These are phyloP conservation scores for Sarcomyxa edulis DNA, from an alignment of 768 basidiomycete genomes.

Conservation along the genomic window DNA sequence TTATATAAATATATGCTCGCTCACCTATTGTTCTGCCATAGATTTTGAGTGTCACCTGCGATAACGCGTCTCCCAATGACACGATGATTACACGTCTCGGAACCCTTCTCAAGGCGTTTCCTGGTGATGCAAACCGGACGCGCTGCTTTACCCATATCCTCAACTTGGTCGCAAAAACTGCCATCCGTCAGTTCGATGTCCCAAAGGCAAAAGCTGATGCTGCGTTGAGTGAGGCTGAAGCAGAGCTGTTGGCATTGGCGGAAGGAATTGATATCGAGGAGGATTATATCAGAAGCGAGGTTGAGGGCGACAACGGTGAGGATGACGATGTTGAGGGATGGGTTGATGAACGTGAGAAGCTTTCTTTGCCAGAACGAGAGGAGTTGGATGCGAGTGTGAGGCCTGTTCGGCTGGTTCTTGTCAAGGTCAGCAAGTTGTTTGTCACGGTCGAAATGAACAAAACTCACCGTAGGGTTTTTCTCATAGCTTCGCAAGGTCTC, in stretches of 20 bases:
- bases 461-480: conserved; percentile 3
- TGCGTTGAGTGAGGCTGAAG: conserved; percentile 2
- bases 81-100: conserved; percentile 24
- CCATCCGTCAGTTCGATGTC: conserved; percentile 28
- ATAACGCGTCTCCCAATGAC: conserved; percentile 20
- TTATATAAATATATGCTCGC: not conserved
- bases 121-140: conserved; percentile 17
- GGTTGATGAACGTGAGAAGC: conserved; percentile 3
- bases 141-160: conserved; percentile 36
- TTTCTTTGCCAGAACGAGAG: conserved; percentile 2
- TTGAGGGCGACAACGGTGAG: not conserved
- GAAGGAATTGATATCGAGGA: conserved; percentile 8
- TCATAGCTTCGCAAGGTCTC: conserved; percentile 16
- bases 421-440: conserved; percentile 6
- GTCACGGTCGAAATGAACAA: not conserved
- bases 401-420: conserved; percentile 7
- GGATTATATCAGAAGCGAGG: not conserved
- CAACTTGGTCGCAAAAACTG: conserved; percentile 27
- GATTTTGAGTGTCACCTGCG: conserved; percentile 2
- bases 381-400: conserved; percentile 1
- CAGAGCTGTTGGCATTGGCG: conserved; percentile 1
- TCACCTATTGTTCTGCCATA: conserved; percentile 3
- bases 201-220: conserved; percentile 1
- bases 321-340: conserved; percentile 3
- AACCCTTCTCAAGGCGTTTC: conserved; percentile 14